Conservation (phyloP, 306 rosid genomes). For the Styphnolobium japonicum region DNA sequence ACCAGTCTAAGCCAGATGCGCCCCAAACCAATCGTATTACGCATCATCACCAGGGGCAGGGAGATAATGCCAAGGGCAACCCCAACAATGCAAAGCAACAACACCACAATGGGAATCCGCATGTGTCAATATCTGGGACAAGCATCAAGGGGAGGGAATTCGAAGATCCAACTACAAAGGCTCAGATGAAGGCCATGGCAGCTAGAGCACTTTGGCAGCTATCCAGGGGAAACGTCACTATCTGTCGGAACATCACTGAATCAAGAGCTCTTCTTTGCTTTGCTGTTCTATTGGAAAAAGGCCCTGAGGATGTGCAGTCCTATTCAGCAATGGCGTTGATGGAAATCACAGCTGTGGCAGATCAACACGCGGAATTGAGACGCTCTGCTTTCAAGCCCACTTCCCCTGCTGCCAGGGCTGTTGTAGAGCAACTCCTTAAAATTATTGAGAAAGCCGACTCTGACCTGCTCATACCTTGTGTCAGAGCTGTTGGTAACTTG, state of each 20-base stretch:
- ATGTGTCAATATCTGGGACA: slow-evolving; percentile 26
- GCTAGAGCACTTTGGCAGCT: slow-evolving; percentile 74
- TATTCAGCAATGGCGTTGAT: slow-evolving; percentile 61
- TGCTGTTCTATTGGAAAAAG: slow-evolving; percentile 65
- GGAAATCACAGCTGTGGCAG: slow-evolving; percentile 71
- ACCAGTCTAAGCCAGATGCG: too few relatives aligned
- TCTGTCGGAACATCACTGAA: slow-evolving; percentile 65
- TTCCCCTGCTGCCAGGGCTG: slow-evolving; percentile 73
- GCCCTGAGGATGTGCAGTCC: slow-evolving; percentile 45
- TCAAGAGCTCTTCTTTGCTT: slow-evolving; percentile 77
- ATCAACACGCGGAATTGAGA: slow-evolving; percentile 55
- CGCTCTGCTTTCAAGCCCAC: slow-evolving; percentile 79
- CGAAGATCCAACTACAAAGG: slow-evolving; percentile 59
- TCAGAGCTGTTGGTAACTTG: slow-evolving; percentile 57
- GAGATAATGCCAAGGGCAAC: neutral
- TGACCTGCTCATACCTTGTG: slow-evolving; percentile 51
- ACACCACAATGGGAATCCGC: neutral
- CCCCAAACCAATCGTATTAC: neutral
- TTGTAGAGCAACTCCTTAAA: slow-evolving; percentile 54
- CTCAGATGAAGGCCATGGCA: slow-evolving; percentile 72
- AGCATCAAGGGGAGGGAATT: slow-evolving; percentile 75
- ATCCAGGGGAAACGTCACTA: slow-evolving; percentile 44
- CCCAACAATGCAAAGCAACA: neutral
- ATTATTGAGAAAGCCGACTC: slow-evolving; percentile 36
- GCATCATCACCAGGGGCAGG: neutral